A percentile compares a stretch with the other conserved stretches of the same genome.
Conservation (phyloP, 805 yeast species). For the Lipomyces japonicus region DNA sequence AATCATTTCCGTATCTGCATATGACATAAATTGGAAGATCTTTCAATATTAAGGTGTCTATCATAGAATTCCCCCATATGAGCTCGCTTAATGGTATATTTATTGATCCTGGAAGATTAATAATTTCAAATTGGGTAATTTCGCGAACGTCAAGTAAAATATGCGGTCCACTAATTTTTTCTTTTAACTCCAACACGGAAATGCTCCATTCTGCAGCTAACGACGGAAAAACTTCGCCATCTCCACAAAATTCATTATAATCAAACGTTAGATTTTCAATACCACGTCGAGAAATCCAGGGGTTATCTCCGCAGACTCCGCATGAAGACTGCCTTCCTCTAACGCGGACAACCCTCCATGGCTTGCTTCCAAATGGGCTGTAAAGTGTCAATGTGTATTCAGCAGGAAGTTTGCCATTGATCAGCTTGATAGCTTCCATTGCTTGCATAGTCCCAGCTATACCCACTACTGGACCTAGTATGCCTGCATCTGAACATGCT, state of each 20-base stretch:
- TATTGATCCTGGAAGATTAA: slow-evolving; percentile 54
- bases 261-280: slow-evolving; percentile 52
- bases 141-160: slow-evolving; percentile 77
- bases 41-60: not conserved
- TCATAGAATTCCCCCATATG: slow-evolving; percentile 29
- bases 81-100: slow-evolving; percentile 61
- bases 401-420: slow-evolving; percentile 48
- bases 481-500: slow-evolving; percentile 90
- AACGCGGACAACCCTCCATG: slow-evolving; percentile 71
- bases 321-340: slow-evolving; percentile 62
- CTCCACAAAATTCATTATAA: slow-evolving; percentile 76
- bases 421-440: slow-evolving; percentile 73
- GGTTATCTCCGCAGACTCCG: slow-evolving; percentile 56
- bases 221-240: slow-evolving; percentile 45
- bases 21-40: slow-evolving; percentile 50
- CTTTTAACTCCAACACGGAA: slow-evolving; percentile 40
- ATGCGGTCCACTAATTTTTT: slow-evolving; percentile 29
- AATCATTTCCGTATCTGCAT: slow-evolving; percentile 89
- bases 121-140: slow-evolving; percentile 65
- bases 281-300: slow-evolving; percentile 47
- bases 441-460: slow-evolving; percentile 87
- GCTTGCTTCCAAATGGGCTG: slow-evolving; percentile 55
- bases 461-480: slow-evolving; percentile 95
- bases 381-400: slow-evolving; percentile 65
- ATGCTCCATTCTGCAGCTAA: slow-evolving; percentile 48